A percentile compares a stretch with the other conserved stretches of the same genome.
Evolutionary conservation across 2,329 filamentous ascomycete species (phyloP).

Genomic region (Colletotrichum destructivum): DNA sequence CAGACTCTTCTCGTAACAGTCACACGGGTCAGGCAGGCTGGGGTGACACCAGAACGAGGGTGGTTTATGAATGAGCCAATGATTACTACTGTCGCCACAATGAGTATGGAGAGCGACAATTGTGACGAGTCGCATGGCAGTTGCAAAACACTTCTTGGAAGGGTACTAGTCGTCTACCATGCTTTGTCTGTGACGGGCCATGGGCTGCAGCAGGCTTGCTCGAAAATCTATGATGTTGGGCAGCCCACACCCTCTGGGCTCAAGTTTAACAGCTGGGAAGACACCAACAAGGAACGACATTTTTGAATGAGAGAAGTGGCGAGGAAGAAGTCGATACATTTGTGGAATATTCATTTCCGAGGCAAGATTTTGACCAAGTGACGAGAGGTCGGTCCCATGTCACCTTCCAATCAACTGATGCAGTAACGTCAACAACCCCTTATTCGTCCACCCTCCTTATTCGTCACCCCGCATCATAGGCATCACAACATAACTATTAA

Average conservation of each 20-base stretch:
- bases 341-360: neutral
- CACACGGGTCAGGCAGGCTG: neutral
- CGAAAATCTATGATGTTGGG: neutral
- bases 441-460: no score
- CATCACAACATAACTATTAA: no score
- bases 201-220: neutral
- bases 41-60: neutral
- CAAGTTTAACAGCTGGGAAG: neutral
- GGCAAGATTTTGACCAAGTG: neutral
- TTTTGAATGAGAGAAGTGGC: neutral
- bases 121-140: neutral
- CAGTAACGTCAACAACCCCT: no score
- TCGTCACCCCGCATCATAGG: no score
- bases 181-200: neutral
- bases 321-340: neutral
- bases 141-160: neutral
- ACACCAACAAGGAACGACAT: neutral
- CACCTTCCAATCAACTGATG: neutral
- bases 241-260: neutral
- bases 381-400: neutral
- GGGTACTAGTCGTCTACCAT: neutral
- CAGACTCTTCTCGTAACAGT: neutral
- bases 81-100: neutral
- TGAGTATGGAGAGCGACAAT: neutral
- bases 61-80: no score